phyloP scores from a whole-genome alignment of 306 rosid genomes.

The Cucurbita argyrosperma region DNA sequence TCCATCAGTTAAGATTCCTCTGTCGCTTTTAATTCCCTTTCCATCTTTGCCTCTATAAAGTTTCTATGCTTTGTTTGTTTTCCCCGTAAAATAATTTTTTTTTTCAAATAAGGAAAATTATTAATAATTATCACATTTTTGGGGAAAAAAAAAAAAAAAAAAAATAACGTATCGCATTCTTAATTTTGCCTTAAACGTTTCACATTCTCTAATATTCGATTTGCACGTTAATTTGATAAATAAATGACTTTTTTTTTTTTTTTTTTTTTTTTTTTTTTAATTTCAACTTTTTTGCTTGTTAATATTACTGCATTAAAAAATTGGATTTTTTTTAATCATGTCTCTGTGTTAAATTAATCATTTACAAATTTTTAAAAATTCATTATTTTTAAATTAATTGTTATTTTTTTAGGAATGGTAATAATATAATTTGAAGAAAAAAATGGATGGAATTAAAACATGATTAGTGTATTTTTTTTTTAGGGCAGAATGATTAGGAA shows the following conservation, averaged over 20 bases:
- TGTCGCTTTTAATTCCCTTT: not conserved
- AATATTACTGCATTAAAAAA: not conserved
- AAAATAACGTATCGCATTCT: not conserved
- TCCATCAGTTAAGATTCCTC: conserved; percentile 17
- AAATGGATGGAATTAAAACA: too few species aligned
- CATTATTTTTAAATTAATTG: too few species aligned
- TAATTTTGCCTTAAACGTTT: not conserved
- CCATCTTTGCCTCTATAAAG: not conserved
- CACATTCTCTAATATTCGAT: not conserved
- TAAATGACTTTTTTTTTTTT: not conserved
- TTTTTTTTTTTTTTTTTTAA: too few species aligned
- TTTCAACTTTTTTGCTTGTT: too few species aligned
- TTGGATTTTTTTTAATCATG: not conserved
- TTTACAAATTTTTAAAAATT: not conserved
- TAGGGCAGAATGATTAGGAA: not conserved
- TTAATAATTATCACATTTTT: not conserved
- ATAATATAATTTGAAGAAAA: too few species aligned
- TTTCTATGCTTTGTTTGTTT: not conserved
- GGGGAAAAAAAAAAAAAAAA: not conserved
- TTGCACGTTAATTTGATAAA: not conserved
- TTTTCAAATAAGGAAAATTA: too few species aligned
- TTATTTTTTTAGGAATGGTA: too few species aligned
- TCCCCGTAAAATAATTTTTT: not conserved
- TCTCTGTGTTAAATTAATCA: not conserved
- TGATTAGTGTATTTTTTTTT: too few species aligned